Evolutionary conservation across 1,284 basidiomycete species (phyloP), one percentile per base, ranked within the genome.

Genomic region (Marasmius tenuissimus): DNA sequence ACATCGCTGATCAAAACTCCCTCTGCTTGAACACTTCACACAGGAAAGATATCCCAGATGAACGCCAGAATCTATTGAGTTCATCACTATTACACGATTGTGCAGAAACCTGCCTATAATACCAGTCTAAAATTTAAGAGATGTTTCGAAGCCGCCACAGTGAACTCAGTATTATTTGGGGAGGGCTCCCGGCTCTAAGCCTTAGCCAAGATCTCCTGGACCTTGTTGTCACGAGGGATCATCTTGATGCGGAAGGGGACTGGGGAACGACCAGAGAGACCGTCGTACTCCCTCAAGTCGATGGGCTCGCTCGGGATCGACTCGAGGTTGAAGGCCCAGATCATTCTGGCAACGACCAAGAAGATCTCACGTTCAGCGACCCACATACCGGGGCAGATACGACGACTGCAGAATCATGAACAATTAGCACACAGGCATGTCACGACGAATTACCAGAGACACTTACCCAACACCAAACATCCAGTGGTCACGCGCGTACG

Each of bases 401-500:
- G 55, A 40, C 55, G 55, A 9, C 55, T 47, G 39, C 8, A 33
- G 27, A 16, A 22, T 6, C 18, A 37, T 16, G n/a, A 6, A 16
- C 12, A 38, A n/a, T 16, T 34, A 38, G 16, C 8, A 47, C 45
- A 38, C 9, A 11, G 14, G 16, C 7, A 20, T 42, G 16, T 20
- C 8, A 47, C 6, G 45, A n/a, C 16, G 45, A 47, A n/a, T 8
- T 11, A 54, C 34, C 52, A n/a, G 12, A n/a, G 33, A 37, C 34
- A 35, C 52, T 34, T 14, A 54, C 52, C 52, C 52, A 16, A 54
- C 52, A 37, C 52, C 77, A 57, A 80, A 81, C 56, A 73, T 70
- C 76, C 76, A 82, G 60, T 82, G 78, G 61, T 82, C 80, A 38
- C 80, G 72, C 58, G 78, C 71, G 66, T 75, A 72, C 2, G 75